These are phyloP conservation scores for Lentinus polychrous DNA, from an alignment of 1,284 basidiomycete genomes.

Conservation along the genomic window DNA sequence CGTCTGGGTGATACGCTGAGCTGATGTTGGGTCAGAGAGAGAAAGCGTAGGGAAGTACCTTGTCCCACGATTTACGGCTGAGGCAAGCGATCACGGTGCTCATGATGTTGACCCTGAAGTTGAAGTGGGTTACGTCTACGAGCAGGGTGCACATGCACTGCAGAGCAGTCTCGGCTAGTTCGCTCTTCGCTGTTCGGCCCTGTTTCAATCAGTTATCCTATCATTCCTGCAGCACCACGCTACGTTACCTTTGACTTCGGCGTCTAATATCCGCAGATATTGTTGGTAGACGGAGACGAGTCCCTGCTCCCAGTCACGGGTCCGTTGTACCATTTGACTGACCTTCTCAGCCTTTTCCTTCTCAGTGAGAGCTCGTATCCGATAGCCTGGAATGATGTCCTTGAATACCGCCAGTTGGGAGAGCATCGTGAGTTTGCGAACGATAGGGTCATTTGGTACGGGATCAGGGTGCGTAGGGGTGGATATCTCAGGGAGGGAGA, in stretches of 20 bases:
- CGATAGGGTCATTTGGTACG: constrained; percentile 71
- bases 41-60: constrained; percentile 39
- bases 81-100: constrained; percentile 79
- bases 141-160: constrained; percentile 86
- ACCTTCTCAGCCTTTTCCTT: constrained; percentile 91
- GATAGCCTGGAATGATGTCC: constrained; percentile 89
- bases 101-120: constrained; percentile 93
- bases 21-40: constrained; percentile 1
- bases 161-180: constrained; percentile 68
- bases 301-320: constrained; percentile 97
- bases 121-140: constrained; percentile 88
- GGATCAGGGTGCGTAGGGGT: constrained; percentile 60
- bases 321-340: constrained; percentile 84
- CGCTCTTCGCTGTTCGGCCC: constrained; percentile 53
- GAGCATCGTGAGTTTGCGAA: constrained; percentile 84
- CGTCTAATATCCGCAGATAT: constrained; percentile 82
- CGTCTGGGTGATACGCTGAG: constrained; percentile 34
- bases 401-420: constrained; percentile 94
- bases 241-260: constrained; percentile 75
- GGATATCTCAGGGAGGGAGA: constrained; percentile 68
- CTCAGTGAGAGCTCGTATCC: constrained; percentile 85
- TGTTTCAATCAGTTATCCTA: constrained; percentile 14
- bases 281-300: constrained; percentile 85
- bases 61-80: constrained; percentile 84
- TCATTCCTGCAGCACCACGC: constrained; percentile 3